Conservation (phyloP, 2,329 filamentous ascomycete species). For the Gaeumannomyces tritici region DNA sequence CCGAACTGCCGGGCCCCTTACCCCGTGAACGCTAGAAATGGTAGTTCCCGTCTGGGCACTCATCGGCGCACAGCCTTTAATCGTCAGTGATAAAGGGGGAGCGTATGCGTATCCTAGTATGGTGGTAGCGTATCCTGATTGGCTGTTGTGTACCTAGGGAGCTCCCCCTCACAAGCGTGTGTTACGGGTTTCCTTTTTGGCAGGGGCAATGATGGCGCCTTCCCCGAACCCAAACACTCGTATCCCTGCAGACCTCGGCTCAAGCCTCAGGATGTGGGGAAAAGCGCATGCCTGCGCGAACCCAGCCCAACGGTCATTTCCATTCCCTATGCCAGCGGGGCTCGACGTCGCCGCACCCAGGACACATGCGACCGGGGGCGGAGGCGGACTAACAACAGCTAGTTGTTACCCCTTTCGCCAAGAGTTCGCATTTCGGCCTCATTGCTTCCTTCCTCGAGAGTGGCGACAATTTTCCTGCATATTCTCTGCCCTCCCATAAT, state of each 20-base stretch:
- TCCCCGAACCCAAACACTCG: too few relatives aligned
- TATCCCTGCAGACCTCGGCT: slow-evolving; percentile 2
- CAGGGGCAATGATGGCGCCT: too few relatives aligned
- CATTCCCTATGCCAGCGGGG: too few relatives aligned
- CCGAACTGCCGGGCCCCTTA: too few relatives aligned
- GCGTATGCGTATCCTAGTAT: background rate
- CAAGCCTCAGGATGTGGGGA: background rate
- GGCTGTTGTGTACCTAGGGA: background rate
- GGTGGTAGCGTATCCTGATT: background rate
- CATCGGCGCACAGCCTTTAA: background rate
- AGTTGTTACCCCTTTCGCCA: too few relatives aligned
- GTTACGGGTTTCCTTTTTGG: too few relatives aligned
- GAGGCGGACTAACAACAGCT: background rate
- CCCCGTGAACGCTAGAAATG: background rate
- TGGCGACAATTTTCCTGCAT: too few relatives aligned
- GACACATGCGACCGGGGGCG: background rate
- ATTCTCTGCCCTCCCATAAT: background rate
- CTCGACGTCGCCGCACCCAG: background rate
- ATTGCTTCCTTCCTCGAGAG: background rate
- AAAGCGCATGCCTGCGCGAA: background rate
- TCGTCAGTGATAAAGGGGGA: background rate
- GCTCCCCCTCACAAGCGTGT: too few relatives aligned
- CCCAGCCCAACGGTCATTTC: background rate
- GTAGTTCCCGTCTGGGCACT: background rate
- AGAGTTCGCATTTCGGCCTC: background rate